phyloP scores from a whole-genome alignment of 164 flowering plant genomes.

The Chimonanthus praecox region DNA sequence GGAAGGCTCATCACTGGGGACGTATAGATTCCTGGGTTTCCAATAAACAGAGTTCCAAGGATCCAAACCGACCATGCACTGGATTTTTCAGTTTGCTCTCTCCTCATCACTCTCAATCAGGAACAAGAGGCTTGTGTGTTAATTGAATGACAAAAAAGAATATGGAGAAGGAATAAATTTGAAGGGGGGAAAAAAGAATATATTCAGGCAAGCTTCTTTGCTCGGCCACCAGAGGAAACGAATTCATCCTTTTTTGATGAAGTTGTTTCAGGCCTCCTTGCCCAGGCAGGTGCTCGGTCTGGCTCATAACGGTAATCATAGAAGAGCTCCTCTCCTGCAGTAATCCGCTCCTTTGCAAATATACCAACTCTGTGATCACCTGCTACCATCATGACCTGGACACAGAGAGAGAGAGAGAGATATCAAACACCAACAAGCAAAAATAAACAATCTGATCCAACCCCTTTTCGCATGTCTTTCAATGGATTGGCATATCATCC shows the following conservation, averaged over 20 bases:
- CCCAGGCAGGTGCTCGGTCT: slow-evolving; percentile 98
- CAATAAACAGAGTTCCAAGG: not conserved
- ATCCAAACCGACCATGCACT: not conserved
- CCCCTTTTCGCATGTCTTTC: not conserved
- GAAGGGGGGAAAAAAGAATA: not conserved
- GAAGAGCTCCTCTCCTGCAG: slow-evolving; percentile 90
- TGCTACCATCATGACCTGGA: slow-evolving; percentile 94
- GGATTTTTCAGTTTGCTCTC: not conserved
- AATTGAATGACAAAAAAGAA: not conserved
- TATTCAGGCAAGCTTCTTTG: slow-evolving; percentile 79
- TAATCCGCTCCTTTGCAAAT: slow-evolving; percentile 89
- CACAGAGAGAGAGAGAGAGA: not conserved
- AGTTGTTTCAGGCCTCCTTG: slow-evolving; percentile 79
- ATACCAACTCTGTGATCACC: slow-evolving; percentile 99
- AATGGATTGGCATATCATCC: no score
- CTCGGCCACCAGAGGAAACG: slow-evolving; percentile 73
- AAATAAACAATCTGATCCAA: not conserved
- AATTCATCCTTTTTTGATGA: slow-evolving; percentile 71
- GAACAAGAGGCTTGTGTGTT: not conserved
- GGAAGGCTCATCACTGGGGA: no score
- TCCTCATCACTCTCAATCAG: not conserved
- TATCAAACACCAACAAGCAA: not conserved
- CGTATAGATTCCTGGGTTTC: no score
- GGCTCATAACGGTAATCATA: slow-evolving; percentile 95
- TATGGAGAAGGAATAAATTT: not conserved